Evolutionary conservation across 2,329 filamentous ascomycete species (phyloP).

Genomic region (Trichoderma breve): DNA sequence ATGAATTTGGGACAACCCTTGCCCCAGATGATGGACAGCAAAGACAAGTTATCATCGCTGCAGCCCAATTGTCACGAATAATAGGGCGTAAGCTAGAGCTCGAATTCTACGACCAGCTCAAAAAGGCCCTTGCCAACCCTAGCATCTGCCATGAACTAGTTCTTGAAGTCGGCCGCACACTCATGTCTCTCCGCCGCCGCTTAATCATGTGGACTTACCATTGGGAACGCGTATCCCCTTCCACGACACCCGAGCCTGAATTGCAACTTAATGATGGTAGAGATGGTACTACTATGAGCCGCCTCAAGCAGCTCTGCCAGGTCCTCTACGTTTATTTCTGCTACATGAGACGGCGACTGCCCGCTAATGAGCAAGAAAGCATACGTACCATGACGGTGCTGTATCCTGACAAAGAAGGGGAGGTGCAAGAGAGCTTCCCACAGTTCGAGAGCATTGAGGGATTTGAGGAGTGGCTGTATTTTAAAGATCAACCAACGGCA

Average conservation of each 20-base stretch:
- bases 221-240: background rate
- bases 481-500: background rate
- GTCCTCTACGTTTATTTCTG: constrained; percentile 19
- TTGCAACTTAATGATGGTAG: background rate
- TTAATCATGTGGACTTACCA: background rate
- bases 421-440: constrained; percentile 15
- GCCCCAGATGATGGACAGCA: background rate
- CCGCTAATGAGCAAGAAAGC: background rate
- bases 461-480: constrained; percentile 8
- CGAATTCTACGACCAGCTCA: constrained; percentile 7
- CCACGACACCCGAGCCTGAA: background rate
- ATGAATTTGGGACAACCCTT: background rate
- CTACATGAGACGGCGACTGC: constrained; percentile 8
- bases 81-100: constrained; percentile 18
- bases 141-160: background rate
- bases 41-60: background rate
- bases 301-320: constrained; percentile 2
- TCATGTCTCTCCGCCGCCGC: constrained; percentile 16
- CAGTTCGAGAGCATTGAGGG: constrained; percentile 8
- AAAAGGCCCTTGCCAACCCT: background rate
- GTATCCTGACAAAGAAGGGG: background rate
- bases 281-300: background rate
- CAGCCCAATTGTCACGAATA: constrained; percentile 12
- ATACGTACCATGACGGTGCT: background rate
- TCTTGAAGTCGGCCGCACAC: background rate